Percentiles rank a stretch among this genome's conserved stretches.
phyloP scores from a whole-genome alignment of 1,139 yeast species.

The Blastobotrys buckinghamii region DNA sequence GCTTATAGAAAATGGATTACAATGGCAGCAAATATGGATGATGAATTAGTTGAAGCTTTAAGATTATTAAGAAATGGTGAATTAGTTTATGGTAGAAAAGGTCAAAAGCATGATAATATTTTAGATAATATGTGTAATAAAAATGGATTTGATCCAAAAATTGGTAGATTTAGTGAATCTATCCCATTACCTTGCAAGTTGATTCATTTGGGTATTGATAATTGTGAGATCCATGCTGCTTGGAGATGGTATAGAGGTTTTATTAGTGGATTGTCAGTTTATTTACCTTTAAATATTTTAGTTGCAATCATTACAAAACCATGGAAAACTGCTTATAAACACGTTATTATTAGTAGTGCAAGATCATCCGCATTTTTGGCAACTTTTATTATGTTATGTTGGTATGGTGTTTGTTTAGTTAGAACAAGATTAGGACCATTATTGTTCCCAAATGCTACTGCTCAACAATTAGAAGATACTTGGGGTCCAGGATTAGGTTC shows the following conservation, averaged over 20 bases:
- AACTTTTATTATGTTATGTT: conserved; percentile 35
- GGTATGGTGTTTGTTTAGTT: conserved; percentile 39
- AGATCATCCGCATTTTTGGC: conserved; percentile 40
- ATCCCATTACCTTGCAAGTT: conserved; percentile 38
- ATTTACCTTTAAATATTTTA: conserved; percentile 24
- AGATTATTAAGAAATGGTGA: conserved; percentile 28
- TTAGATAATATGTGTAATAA: conserved; percentile 28
- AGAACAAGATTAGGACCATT: conserved; percentile 35
- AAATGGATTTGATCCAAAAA: conserved; percentile 27
- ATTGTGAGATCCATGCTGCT: conserved; percentile 38
- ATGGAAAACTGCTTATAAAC: conserved; percentile 14
- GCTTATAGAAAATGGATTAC: conserved; percentile 41
- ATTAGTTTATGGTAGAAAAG: conserved; percentile 30
- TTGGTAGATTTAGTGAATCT: conserved; percentile 29
- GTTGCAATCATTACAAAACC: conserved; percentile 14
- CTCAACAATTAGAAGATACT: conserved; percentile 33
- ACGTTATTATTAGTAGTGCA: conserved; percentile 18
- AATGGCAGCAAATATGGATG: conserved; percentile 39
- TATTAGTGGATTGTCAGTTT: conserved; percentile 32
- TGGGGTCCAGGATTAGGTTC: conserved; percentile 36
- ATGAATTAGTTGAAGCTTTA: conserved; percentile 33
- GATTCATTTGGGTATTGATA: conserved; percentile 34
- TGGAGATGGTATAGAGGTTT: conserved; percentile 37
- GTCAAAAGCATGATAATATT: conserved; percentile 25
- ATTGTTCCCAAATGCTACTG: conserved; percentile 25